A percentile compares a stretch with the other conserved stretches of the same genome.
Conservation (phyloP, 2,329 filamentous ascomycete species). For the Fusarium bulbicola region DNA sequence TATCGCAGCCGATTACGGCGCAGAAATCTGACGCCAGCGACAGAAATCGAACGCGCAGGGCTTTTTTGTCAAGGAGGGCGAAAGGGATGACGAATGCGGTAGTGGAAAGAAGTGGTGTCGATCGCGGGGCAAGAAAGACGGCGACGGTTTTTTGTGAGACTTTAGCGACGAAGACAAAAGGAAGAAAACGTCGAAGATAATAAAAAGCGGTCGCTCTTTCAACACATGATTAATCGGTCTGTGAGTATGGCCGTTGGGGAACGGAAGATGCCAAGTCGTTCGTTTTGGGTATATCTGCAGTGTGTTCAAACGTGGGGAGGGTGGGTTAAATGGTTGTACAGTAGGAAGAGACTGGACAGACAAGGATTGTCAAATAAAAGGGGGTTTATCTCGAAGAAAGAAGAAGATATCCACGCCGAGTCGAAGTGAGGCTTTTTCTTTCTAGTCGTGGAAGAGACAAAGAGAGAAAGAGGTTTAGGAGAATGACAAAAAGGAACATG, state of each 20-base stretch:
- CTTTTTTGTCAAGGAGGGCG: constrained; percentile 25
- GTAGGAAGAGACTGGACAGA: constrained; percentile 34
- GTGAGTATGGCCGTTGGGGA: constrained; percentile 1
- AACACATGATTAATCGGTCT: constrained; percentile 25
- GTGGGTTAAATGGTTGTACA: background rate
- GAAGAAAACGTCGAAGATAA: background rate
- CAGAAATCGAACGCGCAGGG: constrained; percentile 28
- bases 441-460: background rate
- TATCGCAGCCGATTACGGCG: constrained; percentile 6
- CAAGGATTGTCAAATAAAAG: constrained; percentile 34
- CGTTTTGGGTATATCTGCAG: constrained; percentile 8
- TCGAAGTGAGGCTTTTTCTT: background rate
- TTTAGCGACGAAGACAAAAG: background rate
- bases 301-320: constrained; percentile 26
- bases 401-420: background rate
- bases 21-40: constrained; percentile 36
- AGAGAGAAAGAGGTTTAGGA: background rate
- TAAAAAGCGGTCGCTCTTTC: constrained; percentile 7
- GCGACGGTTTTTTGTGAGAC: background rate
- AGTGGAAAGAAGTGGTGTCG: background rate
- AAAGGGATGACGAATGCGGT: constrained; percentile 13
- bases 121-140: constrained; percentile 19
- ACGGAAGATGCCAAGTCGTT: constrained; percentile 24
- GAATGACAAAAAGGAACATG: constrained; percentile 6
- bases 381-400: background rate